Base-by-base conservation (phyloP, 805 yeast species). In the Limtongia smithiae region DNA sequence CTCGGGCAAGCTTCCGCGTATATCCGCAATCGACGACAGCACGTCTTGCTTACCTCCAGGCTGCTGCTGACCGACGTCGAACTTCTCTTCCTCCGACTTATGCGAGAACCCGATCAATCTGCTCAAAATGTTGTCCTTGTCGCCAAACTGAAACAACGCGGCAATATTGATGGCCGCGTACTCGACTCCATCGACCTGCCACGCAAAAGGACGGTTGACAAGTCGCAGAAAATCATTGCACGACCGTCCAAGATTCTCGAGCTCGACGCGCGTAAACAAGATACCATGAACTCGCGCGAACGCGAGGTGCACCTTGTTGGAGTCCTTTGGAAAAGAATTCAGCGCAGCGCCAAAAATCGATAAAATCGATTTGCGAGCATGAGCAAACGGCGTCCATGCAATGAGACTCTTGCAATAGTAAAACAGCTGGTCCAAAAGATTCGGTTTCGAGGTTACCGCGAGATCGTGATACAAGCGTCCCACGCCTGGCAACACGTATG, bases 391-490 rank as follows among this genome's bases (percentile, higher is more conserved):
- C 3, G 28, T 14, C 37, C 18, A 28, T 14, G 45, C 50, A 14
- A 12, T 22, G 14, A 48, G 35, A 40, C 54, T 47, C 31, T 53
- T 54, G 50, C 48, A 37, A 21, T 44, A 41, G 36, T 51, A 54
- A 27, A 41, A 54, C 31, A 54, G 41, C 41, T 51, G 58, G 25
- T 53, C 57, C 9, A 54, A 21, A 25, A 44, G 30, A 15, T 18
- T 15, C 22, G 48, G 32, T 9, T 38, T 44, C 2, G 52, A 30
- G n/a, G 48, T 36, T 11, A 49, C 28, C 12, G 49, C 48, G 27
- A 54, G 41, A 24, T 51, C 45, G 28, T 53, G 57, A 32, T 54
- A 51, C 14, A 48, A 18, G 18, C 58, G 27, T 14, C 58, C 58
- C 15, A 41, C 43, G 5, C 49, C 48, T 4, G 58, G 58, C 21